Percentiles rank a stretch among this genome's conserved stretches.
These are phyloP conservation scores for Giardia muris DNA, from an alignment of 208 protist species.

Conservation along the genomic window DNA sequence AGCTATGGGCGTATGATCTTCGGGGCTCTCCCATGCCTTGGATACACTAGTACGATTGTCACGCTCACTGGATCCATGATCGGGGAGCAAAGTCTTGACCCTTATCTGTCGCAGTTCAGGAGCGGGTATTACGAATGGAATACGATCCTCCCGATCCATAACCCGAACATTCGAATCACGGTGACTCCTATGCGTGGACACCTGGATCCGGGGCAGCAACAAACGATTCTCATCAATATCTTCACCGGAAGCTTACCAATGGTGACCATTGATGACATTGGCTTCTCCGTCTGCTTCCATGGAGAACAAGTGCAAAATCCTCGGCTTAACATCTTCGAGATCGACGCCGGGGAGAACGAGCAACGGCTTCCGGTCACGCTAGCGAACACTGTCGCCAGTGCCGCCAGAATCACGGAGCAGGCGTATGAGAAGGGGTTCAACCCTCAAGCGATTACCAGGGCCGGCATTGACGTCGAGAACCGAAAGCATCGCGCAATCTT, in stretches of 20 bases:
- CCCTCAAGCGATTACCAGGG: not conserved
- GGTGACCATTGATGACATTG: conserved; percentile 4
- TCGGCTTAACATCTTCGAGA: not conserved
- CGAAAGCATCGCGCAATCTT: not conserved
- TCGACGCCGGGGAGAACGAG: not conserved
- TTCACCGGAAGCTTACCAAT: not conserved
- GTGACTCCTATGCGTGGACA: not conserved
- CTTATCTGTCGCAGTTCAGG: not conserved
- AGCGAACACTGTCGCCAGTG: not conserved
- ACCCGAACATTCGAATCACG: not conserved
- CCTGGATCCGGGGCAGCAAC: not conserved
- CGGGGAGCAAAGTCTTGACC: not conserved
- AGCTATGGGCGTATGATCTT: not conserved
- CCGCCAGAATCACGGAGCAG: not conserved
- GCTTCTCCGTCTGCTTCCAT: not conserved
- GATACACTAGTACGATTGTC: not conserved
- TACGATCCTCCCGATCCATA: not conserved
- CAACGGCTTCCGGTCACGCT: not conserved
- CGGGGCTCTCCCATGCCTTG: not conserved
- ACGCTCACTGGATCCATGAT: not conserved
- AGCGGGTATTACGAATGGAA: conserved; percentile 4
- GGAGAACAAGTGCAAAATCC: too few relatives aligned
- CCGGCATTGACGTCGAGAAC: not conserved
- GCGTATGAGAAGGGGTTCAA: conserved; percentile 3
- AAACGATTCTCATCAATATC: not conserved